Base-by-base conservation (phyloP, 306 rosid genomes). In the Begonia peltatifolia region DNA sequence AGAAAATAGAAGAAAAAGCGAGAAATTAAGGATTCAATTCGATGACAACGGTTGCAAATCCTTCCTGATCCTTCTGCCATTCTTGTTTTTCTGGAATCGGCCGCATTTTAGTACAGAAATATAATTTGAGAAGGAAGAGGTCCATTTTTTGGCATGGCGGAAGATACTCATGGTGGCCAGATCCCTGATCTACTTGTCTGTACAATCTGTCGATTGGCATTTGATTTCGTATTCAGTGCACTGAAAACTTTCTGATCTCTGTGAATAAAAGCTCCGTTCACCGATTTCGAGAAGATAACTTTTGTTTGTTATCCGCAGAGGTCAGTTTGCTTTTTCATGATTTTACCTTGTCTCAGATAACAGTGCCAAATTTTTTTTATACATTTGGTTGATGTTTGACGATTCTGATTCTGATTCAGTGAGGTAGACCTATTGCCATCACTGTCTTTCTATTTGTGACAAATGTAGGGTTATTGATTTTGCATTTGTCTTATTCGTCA, bases 201-300 rank as follows among this genome's bases (percentile, higher is more conserved):
- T 50, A 18, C 41, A 3, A 17, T 47, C 44, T 54, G 50, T 47
- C 52, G n/a, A 25, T 55, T 36, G 14, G 11, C 20, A 42, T 48
- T n/a, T 65, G 62, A 68, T 74, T 74, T 69, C 47, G 79, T 22
- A 54, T 69, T 69, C 72, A 65, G 69, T 65, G 75, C 75, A 61
- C 54, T 62, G 54, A 62, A 41, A 54, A 60, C 1, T 15, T 43
- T 64, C 60, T 65, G 66, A 54, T 68, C 57, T 14, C 36, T 56
- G 67, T 41, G 65, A 43, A 55, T 55, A 12, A 41, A 42, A 56
- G 64, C 55, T 42, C 35, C n/a, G 57, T 59, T 63, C 68, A 48
- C 50, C 62, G 61, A 70, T 75, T 70, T 53, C 80, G 68, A 70
- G 80, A 63, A 57, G 73, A 66, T 75, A 63, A 60, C 59, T 30